Conservation (phyloP, 768 basidiomycete species). For the Dentipellis sp. region DNA sequence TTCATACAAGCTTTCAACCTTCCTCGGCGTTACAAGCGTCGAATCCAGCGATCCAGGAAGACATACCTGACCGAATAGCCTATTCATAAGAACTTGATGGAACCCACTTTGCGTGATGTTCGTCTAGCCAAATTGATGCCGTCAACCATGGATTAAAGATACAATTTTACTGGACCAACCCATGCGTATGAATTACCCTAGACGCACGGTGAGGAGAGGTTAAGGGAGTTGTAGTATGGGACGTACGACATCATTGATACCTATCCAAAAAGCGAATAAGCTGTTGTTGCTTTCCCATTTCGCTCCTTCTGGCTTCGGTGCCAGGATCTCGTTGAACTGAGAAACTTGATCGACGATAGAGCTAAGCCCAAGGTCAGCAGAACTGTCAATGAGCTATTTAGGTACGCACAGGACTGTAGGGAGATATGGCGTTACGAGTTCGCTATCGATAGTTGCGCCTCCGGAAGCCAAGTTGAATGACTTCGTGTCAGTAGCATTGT, state of each 20-base stretch:
- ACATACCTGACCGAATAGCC: conserved; percentile 25
- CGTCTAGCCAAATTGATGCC: conserved; percentile 14
- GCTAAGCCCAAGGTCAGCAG: conserved; percentile 8
- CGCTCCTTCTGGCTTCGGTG: conserved; percentile 23
- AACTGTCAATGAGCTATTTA: not conserved
- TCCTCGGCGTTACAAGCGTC: not conserved
- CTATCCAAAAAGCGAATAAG: conserved; percentile 28
- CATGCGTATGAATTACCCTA: conserved; percentile 42
- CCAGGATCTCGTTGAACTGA: conserved; percentile 24
- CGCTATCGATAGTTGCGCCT: conserved; percentile 28
- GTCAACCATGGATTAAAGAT: not conserved
- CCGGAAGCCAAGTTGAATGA: conserved; percentile 33
- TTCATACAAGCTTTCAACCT: conserved; percentile 40
- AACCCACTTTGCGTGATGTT: conserved; percentile 27
- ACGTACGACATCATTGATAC: conserved; percentile 28
- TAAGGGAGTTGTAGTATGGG: not conserved
- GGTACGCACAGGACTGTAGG: conserved; percentile 26
- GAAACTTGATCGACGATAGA: conserved; percentile 28
- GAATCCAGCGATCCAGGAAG: not conserved
- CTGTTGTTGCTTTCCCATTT: conserved; percentile 25
- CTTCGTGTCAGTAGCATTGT: conserved; percentile 45
- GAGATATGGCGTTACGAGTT: conserved; percentile 26
- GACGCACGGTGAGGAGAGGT: not conserved
- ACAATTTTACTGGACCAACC: conserved; percentile 21
- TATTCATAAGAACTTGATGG: conserved; percentile 23